Evolutionary conservation across 768 basidiomycete species (phyloP), one percentile per base, ranked within the genome.

Genomic region (Clavaria fumosa): DNA sequence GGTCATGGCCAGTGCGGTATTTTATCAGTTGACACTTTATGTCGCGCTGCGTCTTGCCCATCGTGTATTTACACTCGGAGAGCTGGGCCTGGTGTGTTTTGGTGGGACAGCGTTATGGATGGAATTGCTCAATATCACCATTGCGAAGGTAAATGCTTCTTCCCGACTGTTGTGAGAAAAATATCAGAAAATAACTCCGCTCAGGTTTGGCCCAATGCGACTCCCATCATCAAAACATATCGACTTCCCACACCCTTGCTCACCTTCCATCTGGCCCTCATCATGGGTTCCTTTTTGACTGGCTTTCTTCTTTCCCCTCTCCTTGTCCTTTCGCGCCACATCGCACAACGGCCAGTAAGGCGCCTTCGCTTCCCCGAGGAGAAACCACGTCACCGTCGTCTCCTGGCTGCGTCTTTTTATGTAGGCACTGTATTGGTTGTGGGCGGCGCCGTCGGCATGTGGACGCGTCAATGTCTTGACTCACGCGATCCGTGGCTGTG

Each of bases 221-320:
- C 78, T 7, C 72, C 75, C 1, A 89, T 76, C 54, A 81, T 93
- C 60, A 81, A 83, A 53, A 93, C 93, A 0, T 95, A 83, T 51
- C 80, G 93, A 27, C 64, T 90, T 4, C 90, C 95, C 7, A 93
- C 85, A 2, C 93, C 95, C 7, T 66, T 97, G 12, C 69, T 97
- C 35, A 72, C 80, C 27, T 91, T 88, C 57, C 95, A 97, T 51
- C 66, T 91, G 28, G 86, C 95, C 2, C 68, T 97, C 32, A 81
- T 99, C 33, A 84, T 82, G 3, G 95, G 95, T 17, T 80, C 89
- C 0, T 71, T 97, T 40, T 61, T 97, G 22, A 78, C 78, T n/a
- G 95, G 95, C 10, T 88, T 96, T 57, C 61, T 96, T 5, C 70
- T 99, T n/a, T 88, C 88, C 0, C 95, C 95, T 0, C 64, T 97